Percentiles rank a stretch among this genome's conserved stretches.
These are phyloP conservation scores for Vitis cinerea DNA, from an alignment of 164 flowering plant genomes.

Conservation along the genomic window DNA sequence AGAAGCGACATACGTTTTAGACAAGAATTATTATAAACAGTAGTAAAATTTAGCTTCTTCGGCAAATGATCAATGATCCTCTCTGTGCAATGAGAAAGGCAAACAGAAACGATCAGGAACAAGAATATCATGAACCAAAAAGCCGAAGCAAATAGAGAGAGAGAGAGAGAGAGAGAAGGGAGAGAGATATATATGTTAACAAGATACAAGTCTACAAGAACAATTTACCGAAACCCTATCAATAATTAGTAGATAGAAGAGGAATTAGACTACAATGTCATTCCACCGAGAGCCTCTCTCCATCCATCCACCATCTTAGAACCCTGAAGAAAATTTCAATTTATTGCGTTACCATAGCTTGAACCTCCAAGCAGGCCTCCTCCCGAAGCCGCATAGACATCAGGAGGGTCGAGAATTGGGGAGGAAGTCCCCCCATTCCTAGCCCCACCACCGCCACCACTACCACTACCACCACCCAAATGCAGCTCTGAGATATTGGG, in stretches of 20 bases:
- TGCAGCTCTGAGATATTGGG: conserved; percentile 84
- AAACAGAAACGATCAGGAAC: neutral
- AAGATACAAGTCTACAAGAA: conserved; percentile 7
- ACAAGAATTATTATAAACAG: neutral
- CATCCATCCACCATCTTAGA: too few relatives aligned
- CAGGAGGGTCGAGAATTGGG: conserved; percentile 54
- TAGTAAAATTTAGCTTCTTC: too few relatives aligned
- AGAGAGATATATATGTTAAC: conserved; percentile 8
- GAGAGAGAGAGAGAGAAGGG: neutral
- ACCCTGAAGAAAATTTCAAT: conserved; percentile 19
- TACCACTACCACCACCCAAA: conserved; percentile 56
- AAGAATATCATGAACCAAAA: conserved; percentile 8
- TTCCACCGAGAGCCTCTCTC: neutral
- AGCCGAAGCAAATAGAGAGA: conserved; percentile 1
- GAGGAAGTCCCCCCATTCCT: conserved; percentile 45
- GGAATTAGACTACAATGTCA: conserved; percentile 6
- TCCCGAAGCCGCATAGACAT: conserved; percentile 49
- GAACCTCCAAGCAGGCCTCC: conserved; percentile 71
- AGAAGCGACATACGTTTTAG: neutral
- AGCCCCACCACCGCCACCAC: conserved; percentile 21
- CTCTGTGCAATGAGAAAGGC: conserved; percentile 3
- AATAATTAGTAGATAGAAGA: conserved; percentile 12
- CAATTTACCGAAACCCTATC: conserved; percentile 16
- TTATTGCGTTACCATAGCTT: conserved; percentile 62
- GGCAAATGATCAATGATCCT: neutral